phyloP scores from a whole-genome alignment of 768 basidiomycete genomes.

The Suillus brevipes region DNA sequence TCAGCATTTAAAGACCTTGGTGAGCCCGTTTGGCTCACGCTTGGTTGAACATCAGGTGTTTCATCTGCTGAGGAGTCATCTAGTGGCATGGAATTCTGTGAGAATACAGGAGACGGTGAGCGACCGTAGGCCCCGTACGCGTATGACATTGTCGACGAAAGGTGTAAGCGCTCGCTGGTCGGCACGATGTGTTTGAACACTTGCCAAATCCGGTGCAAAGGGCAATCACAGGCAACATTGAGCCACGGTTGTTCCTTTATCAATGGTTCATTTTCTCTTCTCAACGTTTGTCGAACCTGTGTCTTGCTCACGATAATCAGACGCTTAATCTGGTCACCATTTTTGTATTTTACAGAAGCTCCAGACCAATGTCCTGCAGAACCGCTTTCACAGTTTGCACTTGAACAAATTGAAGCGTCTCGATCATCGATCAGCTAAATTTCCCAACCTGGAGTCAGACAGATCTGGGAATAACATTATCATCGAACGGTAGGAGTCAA shows the following conservation, averaged over 20 bases:
- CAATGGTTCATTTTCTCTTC: not conserved
- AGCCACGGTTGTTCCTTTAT: no score
- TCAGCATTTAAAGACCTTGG: constrained; percentile 25
- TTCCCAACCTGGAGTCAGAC: not conserved
- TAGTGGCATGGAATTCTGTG: constrained; percentile 30
- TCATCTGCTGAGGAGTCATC: constrained; percentile 32
- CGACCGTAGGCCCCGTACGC: constrained; percentile 38
- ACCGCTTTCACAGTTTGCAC: not conserved
- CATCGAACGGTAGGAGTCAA: not conserved
- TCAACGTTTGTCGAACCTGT: not conserved
- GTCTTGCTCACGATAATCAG: not conserved
- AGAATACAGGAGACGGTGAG: constrained; percentile 42
- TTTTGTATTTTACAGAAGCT: not conserved
- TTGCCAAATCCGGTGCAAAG: not conserved
- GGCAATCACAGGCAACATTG: not conserved
- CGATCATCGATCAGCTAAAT: not conserved
- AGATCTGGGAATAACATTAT: not conserved
- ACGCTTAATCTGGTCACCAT: not conserved
- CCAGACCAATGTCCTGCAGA: no score
- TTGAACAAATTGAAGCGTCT: not conserved
- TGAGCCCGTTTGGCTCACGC: constrained; percentile 13
- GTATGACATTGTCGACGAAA: constrained; percentile 18
- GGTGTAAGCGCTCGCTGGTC: not conserved
- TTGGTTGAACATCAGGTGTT: constrained; percentile 15
- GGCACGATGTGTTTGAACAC: not conserved